Evolutionary conservation across 2,329 filamentous ascomycete genomes (phyloP).

Genomic region (Claviceps sp.): DNA sequence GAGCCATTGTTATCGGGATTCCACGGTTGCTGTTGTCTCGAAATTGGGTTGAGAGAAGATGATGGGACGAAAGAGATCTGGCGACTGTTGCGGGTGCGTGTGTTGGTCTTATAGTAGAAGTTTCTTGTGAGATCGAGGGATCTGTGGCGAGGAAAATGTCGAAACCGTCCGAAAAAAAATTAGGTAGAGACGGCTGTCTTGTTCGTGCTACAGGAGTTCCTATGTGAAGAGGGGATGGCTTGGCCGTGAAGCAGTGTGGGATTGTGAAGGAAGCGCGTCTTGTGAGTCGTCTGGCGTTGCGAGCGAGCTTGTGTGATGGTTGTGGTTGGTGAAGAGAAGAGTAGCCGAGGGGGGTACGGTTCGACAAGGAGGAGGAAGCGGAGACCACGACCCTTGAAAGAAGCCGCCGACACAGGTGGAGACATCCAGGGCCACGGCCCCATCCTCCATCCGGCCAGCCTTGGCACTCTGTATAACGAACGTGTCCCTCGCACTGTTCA

Average conservation of each 20-base stretch:
- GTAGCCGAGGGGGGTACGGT: not conserved
- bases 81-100: not conserved
- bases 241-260: not conserved
- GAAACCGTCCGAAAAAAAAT: not conserved
- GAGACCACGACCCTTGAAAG: not conserved
- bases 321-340: not conserved
- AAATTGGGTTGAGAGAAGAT: slow-evolving; percentile 4
- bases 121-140: not conserved
- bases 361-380: not conserved
- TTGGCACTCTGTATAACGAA: not conserved
- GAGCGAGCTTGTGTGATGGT: not conserved
- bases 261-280: not conserved
- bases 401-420: not conserved
- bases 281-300: not conserved
- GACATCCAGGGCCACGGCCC: not conserved
- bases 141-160: not conserved
- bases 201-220: not conserved
- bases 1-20: slow-evolving; percentile 36
- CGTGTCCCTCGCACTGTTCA: not conserved
- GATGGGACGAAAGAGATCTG: slow-evolving; percentile 4
- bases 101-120: not conserved
- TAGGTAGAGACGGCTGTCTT: not conserved
- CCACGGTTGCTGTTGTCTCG: slow-evolving; percentile 11
- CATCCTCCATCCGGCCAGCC: not conserved
- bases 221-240: not conserved